phyloP scores from a whole-genome alignment of 2,329 filamentous ascomycete species.

The Apiospora arundinis region DNA sequence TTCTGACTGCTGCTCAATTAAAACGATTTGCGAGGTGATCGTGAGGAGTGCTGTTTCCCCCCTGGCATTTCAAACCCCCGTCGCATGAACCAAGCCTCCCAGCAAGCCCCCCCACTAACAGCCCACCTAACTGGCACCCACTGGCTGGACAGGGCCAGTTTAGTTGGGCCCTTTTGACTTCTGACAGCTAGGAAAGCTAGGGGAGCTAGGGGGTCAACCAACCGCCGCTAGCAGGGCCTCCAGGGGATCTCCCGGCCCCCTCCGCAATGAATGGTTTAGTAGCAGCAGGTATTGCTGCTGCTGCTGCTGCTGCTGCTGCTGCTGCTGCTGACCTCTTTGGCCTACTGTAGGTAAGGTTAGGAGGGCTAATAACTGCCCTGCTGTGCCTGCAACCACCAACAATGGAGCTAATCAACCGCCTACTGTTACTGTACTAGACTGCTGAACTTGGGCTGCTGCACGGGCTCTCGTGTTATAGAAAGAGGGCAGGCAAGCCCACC shows the following conservation, averaged over 20 bases:
- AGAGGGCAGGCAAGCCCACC: not conserved
- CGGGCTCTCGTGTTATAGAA: not conserved
- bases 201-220: not conserved
- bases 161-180: slow-evolving; percentile 15
- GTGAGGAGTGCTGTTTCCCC: not conserved
- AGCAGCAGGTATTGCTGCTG: no score
- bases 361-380: no score
- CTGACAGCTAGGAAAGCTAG: slow-evolving; percentile 14
- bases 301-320: not conserved
- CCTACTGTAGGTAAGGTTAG: not conserved
- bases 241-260: slow-evolving; percentile 15
- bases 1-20: not conserved
- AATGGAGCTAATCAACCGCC: no score
- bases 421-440: no score
- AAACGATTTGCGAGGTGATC: not conserved
- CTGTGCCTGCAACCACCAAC: no score
- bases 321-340: not conserved
- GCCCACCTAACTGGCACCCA: not conserved
- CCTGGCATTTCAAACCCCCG: slow-evolving; percentile 1
- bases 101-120: slow-evolving; percentile 12
- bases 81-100: slow-evolving; percentile 10
- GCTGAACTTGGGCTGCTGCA: not conserved
- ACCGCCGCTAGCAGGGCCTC: not conserved
- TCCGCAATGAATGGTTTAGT: not conserved
- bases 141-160: slow-evolving; percentile 10